Conservation (phyloP, 257 asterid genomes). For the Ophiorrhiza pumila region DNA sequence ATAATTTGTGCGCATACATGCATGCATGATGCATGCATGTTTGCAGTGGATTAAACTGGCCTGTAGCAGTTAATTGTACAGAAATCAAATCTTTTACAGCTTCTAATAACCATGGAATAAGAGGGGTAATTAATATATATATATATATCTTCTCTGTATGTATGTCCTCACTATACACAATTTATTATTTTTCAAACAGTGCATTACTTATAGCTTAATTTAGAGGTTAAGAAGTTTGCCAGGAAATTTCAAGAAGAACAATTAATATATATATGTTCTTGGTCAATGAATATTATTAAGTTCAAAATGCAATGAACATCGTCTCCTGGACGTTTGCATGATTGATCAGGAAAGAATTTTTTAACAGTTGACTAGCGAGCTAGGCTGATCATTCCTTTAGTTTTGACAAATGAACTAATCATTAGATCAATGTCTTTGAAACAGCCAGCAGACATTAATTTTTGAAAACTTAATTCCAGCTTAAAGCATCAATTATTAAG, state of each 20-base stretch:
- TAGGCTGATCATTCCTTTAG: too few relatives aligned
- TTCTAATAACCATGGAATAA: too few relatives aligned
- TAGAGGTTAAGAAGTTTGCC: not conserved
- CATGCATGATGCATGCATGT: too few relatives aligned
- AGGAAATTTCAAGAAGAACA: not conserved
- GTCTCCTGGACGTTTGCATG: not conserved
- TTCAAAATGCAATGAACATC: slow-evolving; percentile 13
- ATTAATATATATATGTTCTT: not conserved
- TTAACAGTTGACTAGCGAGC: slow-evolving; percentile 15
- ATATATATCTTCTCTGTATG: too few relatives aligned
- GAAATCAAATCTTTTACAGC: too few relatives aligned
- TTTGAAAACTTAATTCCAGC: not conserved
- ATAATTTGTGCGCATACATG: too few relatives aligned
- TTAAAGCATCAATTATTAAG: not conserved
- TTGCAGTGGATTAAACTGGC: too few relatives aligned
- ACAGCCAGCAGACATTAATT: not conserved
- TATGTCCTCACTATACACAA: too few relatives aligned
- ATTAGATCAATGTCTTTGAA: not conserved
- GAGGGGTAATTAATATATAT: too few relatives aligned
- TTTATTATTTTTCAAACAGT: too few relatives aligned
- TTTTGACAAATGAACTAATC: not conserved
- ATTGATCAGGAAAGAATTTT: not conserved
- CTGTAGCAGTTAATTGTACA: too few relatives aligned
- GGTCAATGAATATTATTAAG: not conserved
- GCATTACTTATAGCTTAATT: too few relatives aligned